phyloP scores from a whole-genome alignment of 2,329 filamentous ascomycete genomes.

The Penicillium sumatraense region DNA sequence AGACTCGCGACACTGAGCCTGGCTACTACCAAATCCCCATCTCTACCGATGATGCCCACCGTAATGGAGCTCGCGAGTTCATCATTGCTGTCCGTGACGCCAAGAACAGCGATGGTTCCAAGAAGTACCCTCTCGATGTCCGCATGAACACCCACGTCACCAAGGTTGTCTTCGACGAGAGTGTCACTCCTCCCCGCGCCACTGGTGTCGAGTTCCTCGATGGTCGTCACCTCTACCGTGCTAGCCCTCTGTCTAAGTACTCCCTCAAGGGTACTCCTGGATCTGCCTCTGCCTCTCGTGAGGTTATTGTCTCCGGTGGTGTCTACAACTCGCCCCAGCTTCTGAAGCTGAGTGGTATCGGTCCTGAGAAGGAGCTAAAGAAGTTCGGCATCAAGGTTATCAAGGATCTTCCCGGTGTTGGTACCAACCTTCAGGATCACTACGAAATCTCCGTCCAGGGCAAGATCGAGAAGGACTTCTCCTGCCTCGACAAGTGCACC shows the following conservation, averaged over 20 bases:
- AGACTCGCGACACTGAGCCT: slow-evolving; percentile 51
- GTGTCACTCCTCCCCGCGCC: slow-evolving; percentile 44
- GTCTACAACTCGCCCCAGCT: slow-evolving; percentile 69
- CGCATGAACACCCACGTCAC: slow-evolving; percentile 54
- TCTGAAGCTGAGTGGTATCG: slow-evolving; percentile 68
- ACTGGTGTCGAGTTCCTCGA: slow-evolving; percentile 57
- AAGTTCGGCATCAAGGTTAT: slow-evolving; percentile 59
- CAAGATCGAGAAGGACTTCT: slow-evolving; percentile 48
- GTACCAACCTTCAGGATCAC: slow-evolving; percentile 67
- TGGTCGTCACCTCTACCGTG: slow-evolving; percentile 53
- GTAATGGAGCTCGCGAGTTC: slow-evolving; percentile 47
- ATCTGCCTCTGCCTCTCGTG: slow-evolving; percentile 47
- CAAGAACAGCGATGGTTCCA: slow-evolving; percentile 26
- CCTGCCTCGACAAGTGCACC: slow-evolving; percentile 38
- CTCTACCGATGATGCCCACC: slow-evolving; percentile 35
- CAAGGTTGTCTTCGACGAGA: slow-evolving; percentile 50
- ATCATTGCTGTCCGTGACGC: slow-evolving; percentile 36
- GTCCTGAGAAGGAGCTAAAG: slow-evolving; percentile 58
- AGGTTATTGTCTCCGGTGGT: slow-evolving; percentile 56
- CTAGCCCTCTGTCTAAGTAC: slow-evolving; percentile 43
- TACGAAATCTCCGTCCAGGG: slow-evolving; percentile 33
- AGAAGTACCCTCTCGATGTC: slow-evolving; percentile 61
- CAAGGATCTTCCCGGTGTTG: slow-evolving; percentile 64
- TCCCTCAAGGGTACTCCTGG: slow-evolving; percentile 41
- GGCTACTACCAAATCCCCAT: slow-evolving; percentile 65